Conservation (phyloP, 192 early-diverging fungal genomes). For the Entomortierella lignicola region DNA sequence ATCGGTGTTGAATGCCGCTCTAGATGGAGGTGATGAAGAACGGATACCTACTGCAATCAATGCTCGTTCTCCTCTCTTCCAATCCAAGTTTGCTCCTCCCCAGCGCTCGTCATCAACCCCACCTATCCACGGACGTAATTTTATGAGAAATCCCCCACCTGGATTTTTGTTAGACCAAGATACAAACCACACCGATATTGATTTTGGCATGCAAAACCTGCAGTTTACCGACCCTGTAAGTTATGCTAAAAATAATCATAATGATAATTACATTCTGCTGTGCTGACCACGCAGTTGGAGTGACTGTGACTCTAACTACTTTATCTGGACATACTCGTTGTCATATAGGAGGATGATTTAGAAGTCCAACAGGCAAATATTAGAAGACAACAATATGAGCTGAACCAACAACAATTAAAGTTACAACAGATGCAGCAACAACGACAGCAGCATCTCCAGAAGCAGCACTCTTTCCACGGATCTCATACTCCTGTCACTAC, state of each 20-base stretch:
- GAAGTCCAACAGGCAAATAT: constrained; percentile 55
- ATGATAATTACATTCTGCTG: no score
- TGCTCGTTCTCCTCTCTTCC: constrained; percentile 49
- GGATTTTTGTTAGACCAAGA: constrained; percentile 56
- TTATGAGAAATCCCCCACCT: constrained; percentile 55
- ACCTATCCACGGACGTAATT: constrained; percentile 63
- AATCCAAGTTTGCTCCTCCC: constrained; percentile 61
- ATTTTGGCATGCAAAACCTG: constrained; percentile 66
- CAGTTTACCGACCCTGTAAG: constrained; percentile 55
- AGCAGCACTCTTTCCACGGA: constrained; percentile 30
- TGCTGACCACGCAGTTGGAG: no score
- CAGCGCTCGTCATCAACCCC: constrained; percentile 78
- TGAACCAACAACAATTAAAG: constrained; percentile 63
- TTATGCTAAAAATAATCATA: background rate
- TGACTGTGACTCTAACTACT: background rate
- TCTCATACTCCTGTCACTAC: constrained; percentile 52
- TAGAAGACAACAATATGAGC: constrained; percentile 53
- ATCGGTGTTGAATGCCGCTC: constrained; percentile 68
- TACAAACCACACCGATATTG: constrained; percentile 53
- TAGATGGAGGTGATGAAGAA: constrained; percentile 70
- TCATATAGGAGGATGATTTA: constrained; percentile 55
- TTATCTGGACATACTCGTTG: no score
- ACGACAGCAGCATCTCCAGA: constrained; percentile 25
- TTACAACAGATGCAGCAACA: constrained; percentile 61
- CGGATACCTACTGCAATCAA: constrained; percentile 41